Base-by-base conservation (phyloP, 164 flowering plant species). In the Malania oleifera region DNA sequence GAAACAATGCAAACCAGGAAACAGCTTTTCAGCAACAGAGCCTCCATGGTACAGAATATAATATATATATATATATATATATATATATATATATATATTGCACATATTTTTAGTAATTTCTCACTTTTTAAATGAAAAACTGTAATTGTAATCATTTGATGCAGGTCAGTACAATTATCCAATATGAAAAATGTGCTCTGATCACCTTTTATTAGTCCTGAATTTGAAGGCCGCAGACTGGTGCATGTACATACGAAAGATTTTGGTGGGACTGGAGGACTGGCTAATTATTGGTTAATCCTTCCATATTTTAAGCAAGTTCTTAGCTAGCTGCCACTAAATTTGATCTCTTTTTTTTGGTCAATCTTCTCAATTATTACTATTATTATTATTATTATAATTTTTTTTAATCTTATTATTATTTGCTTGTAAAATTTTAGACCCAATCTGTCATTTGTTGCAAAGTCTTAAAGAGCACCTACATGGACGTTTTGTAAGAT, bases 231-330 rank as follows among this genome's bases (percentile, higher is more conserved):
- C 52, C 28, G 50, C 22, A 28, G 22, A 54, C 9, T 52, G 51
- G 58, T 57, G 39, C 53, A 63, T 76, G 79, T 75, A 74, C 31
- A 72, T 76, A 80, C 57, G 47, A 57, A 62, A 57, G 62, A 65
- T 56, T 52, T 34, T 18, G n/a, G 28, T 38, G 26, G 52, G 52
- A 52, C 59, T 48, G 34, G 28, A 19, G 20, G 46, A 54, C 15
- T n/a, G n/a, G n/a, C n/a, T n/a, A n/a, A n/a, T n/a, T n/a, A n/a
- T n/a, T n/a, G n/a, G n/a, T n/a, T n/a, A n/a, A n/a, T n/a, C n/a
- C n/a, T n/a, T n/a, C n/a, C n/a, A n/a, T n/a, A n/a, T n/a, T n/a
- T n/a, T n/a, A n/a, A n/a, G n/a, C n/a, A n/a, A n/a, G n/a, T n/a
- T n/a, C n/a, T n/a, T n/a, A n/a, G n/a, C 12, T 12, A 35, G 47